These are phyloP conservation scores for Priceomyces castillae DNA, from an alignment of 805 yeast species.

Conservation along the genomic window DNA sequence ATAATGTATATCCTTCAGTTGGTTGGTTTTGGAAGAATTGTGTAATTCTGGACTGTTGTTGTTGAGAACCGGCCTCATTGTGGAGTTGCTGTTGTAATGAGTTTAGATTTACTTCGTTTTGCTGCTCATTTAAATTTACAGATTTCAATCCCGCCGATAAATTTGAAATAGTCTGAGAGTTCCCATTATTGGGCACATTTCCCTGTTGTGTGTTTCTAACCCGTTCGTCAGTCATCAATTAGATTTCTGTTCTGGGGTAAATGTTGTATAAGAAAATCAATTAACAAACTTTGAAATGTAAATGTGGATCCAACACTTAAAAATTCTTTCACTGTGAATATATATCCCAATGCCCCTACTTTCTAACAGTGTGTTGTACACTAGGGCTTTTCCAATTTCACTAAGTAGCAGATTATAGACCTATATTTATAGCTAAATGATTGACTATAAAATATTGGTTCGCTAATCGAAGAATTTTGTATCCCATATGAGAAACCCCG, in stretches of 20 bases:
- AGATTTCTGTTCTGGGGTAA: conserved; percentile 53
- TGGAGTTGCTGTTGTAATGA: conserved; percentile 46
- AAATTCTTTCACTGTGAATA: neutral
- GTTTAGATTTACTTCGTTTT: conserved; percentile 39
- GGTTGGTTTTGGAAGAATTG: conserved; percentile 77
- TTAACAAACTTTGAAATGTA: conserved; percentile 55
- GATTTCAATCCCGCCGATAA: conserved; percentile 46
- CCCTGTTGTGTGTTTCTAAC: neutral
- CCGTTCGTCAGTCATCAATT: conserved; percentile 3
- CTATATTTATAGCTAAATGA: neutral
- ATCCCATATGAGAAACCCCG: neutral
- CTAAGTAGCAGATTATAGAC: neutral
- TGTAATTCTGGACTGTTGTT: conserved; percentile 56
- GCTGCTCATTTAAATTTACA: conserved; percentile 42
- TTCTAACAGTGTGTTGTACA: neutral
- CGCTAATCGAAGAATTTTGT: neutral
- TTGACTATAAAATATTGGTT: neutral
- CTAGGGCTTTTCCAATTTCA: neutral
- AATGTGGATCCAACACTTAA: neutral
- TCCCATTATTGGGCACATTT: conserved; percentile 6
- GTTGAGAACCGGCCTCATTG: conserved; percentile 36
- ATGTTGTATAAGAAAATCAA: conserved; percentile 80
- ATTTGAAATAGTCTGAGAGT: conserved; percentile 36
- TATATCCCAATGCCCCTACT: neutral
- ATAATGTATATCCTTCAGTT: conserved; percentile 76